A percentile compares a stretch with the other conserved stretches of the same genome.
phyloP scores from a whole-genome alignment of 148 eudicot species.

The Vaccinium darrowii region DNA sequence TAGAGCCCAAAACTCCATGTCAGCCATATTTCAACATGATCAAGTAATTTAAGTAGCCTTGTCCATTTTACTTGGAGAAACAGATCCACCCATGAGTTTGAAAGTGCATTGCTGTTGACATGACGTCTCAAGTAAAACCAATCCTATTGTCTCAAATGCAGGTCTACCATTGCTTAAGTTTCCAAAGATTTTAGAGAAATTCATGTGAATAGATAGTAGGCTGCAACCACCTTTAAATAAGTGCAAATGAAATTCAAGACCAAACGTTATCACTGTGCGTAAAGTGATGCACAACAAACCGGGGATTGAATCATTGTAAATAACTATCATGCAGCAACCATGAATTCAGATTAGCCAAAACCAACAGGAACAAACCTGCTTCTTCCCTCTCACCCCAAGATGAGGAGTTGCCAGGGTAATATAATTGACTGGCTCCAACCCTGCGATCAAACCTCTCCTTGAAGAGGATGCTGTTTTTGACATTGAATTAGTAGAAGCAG shows the following conservation, averaged over 20 bases:
- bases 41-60: background rate
- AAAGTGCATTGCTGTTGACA: background rate
- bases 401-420: conserved; percentile 97
- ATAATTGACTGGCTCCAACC: conserved; percentile 82
- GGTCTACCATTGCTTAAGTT: background rate
- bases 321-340: background rate
- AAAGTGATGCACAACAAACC: background rate
- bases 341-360: background rate
- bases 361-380: conserved; percentile 57
- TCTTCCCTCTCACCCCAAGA: conserved; percentile 97
- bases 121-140: background rate
- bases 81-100: background rate
- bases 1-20: background rate
- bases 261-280: background rate
- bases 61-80: background rate
- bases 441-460: conserved; percentile 61
- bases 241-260: background rate
- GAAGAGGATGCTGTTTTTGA: conserved; percentile 31
- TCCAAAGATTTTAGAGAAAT: background rate
- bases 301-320: background rate
- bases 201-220: background rate
- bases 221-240: background rate
- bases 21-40: background rate
- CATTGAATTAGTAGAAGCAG: conserved; percentile 14
- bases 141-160: background rate